A percentile compares a stretch with the other conserved stretches of the same genome.
Evolutionary conservation across 371 early-diverging fungal genomes (phyloP).

Genomic region (Zychaea mexicana): DNA sequence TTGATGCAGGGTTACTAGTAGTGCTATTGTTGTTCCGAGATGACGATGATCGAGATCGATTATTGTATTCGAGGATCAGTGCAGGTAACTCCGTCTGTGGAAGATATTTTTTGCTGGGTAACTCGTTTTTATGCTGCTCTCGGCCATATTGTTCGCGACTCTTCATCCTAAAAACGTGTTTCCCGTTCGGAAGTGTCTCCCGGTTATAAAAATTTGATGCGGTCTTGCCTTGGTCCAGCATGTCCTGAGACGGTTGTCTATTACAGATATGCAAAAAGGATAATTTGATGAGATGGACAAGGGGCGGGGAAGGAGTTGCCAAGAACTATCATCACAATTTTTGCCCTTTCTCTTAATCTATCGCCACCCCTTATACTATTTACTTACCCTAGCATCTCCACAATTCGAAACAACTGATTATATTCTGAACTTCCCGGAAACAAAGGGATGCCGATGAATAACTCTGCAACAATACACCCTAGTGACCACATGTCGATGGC

Average conservation of each 20-base stretch:
- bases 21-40: conserved; percentile 28
- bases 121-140: conserved; percentile 73
- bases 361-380: neutral
- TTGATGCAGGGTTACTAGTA: neutral
- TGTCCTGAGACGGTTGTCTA: conserved; percentile 38
- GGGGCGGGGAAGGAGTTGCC: neutral
- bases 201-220: conserved; percentile 32
- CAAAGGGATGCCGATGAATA: conserved; percentile 91
- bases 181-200: conserved; percentile 32
- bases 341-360: neutral
- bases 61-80: conserved; percentile 77
- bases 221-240: conserved; percentile 40
- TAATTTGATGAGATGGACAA: neutral
- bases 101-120: conserved; percentile 90
- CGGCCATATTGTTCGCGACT: conserved; percentile 79
- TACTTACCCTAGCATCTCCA: conserved; percentile 85
- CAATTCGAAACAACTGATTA: conserved; percentile 89
- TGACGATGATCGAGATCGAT: conserved; percentile 19
- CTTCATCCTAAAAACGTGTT: conserved; percentile 72
- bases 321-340: neutral
- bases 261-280: too few species aligned
- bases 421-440: conserved; percentile 96
- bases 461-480: conserved; percentile 98
- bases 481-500: conserved; percentile 99
- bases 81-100: conserved; percentile 76